Evolutionary conservation across 768 basidiomycete genomes (phyloP), one percentile per base, ranked within the genome.

Genomic region (Crepidotus variabilis): DNA sequence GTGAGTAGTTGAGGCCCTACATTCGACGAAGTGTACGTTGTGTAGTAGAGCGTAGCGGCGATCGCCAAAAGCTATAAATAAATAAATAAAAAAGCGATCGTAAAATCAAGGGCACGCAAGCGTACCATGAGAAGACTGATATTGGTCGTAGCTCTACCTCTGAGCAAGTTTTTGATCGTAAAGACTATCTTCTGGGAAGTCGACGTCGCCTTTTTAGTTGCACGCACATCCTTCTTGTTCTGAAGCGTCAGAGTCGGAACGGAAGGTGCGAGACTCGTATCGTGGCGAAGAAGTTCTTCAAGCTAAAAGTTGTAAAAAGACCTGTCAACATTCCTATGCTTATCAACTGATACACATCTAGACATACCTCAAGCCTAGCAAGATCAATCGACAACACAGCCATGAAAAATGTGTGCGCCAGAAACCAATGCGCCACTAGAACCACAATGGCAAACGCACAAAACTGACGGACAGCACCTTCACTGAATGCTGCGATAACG

Each of bases 381-480:
- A 98, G 86, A 74, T 99, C 96, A 62, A 99, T 97, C 0, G 93
- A 94, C 21, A 99, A 75, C 23, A 97, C 94, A 6, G 95, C 90
- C 60, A 95, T 78, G 72, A 96, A 98, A 74, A 98, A 96, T 0
- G 94, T 97, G 66, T 97, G 92, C 14, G 96, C 88, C 58, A 98
- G 80, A 74, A 95, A 96, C 94, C 94, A 98, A 69, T 98, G 95
- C 14, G 94, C 94, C 28, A 98, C 89, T 20, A 98, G 80, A 10
- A 98, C 93, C 21, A 98, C 93, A 46, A 94, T 87, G 0, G 94
- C 93, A 67, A 98, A 98, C 2, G 86, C 79, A 69, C 94, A 96
- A 66, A 98, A 96, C 64, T 98, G 93, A 36, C 90, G 84, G 34
- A 95, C 91, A 1, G 92, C 88, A 43, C 92, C 89, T 14, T 78